Percentiles rank a stretch among this genome's conserved stretches.
Evolutionary conservation across 148 eudicot genomes (phyloP).

Genomic region (Rhododendron ovatum): DNA sequence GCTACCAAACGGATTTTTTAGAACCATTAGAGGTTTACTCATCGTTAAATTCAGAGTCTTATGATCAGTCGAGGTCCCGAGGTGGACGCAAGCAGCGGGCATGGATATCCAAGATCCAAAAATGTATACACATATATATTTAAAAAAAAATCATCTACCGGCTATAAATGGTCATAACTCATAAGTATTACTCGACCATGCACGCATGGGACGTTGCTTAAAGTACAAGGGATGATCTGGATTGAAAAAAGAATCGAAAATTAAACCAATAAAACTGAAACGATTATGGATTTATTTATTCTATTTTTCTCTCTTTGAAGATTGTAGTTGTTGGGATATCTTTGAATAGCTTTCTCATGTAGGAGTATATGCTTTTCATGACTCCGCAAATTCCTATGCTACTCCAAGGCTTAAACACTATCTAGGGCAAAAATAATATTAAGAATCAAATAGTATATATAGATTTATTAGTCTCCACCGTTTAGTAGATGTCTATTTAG

Average conservation of each 20-base stretch:
- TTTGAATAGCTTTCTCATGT: neutral
- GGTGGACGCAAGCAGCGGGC: neutral
- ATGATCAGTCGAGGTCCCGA: neutral
- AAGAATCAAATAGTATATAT: neutral
- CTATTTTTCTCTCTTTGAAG: neutral
- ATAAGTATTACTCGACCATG: neutral
- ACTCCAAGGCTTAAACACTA: neutral
- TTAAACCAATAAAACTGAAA: neutral
- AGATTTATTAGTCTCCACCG: neutral
- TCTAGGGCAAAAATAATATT: neutral
- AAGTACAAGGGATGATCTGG: neutral
- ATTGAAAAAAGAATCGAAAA: neutral
- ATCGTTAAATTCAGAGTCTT: neutral
- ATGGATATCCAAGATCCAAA: too few species aligned
- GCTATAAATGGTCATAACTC: neutral
- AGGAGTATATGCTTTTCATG: neutral
- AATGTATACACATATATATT: neutral
- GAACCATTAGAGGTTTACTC: neutral
- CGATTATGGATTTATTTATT: neutral
- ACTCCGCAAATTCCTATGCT: neutral
- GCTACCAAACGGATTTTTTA: neutral
- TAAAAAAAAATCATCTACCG: neutral
- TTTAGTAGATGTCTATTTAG: too few species aligned
- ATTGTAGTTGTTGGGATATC: neutral
- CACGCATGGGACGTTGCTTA: slow-evolving; percentile 4